Conservation (phyloP, 352 stramenopile species). For the Pythium phragmitis region DNA sequence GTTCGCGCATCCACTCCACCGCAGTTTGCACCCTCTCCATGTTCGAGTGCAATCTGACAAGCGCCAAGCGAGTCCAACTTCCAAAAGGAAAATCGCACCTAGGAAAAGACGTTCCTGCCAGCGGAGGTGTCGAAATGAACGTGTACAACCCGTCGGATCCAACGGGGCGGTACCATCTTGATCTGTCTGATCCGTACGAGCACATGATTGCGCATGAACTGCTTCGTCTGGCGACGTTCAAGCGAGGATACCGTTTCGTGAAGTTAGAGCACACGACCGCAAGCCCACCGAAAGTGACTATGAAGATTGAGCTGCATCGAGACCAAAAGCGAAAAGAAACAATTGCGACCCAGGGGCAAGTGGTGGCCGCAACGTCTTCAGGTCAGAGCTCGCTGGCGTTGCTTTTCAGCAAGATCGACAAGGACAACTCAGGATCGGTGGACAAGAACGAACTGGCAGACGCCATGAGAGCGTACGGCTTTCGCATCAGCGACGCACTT, state of each 20-base stretch:
- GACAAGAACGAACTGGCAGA: conserved; percentile 40
- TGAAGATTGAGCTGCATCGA: conserved; percentile 34
- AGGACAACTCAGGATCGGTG: conserved; percentile 44
- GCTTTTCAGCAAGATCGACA: conserved; percentile 51
- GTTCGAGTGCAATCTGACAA: conserved; percentile 49
- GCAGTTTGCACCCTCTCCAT: conserved; percentile 48
- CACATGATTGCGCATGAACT: conserved; percentile 72
- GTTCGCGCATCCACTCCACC: conserved; percentile 26
- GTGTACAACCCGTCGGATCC: conserved; percentile 64
- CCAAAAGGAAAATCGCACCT: not conserved
- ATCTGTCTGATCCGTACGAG: conserved; percentile 73
- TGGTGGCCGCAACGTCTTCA: not conserved
- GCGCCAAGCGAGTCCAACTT: conserved; percentile 5
- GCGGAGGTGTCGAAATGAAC: conserved; percentile 18
- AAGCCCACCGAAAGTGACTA: conserved; percentile 16
- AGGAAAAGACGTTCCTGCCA: not conserved
- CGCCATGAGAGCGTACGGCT: conserved; percentile 35
- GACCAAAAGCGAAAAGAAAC: conserved; percentile 6
- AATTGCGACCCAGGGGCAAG: not conserved
- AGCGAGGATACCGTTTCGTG: conserved; percentile 48
- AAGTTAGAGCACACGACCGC: conserved; percentile 45
- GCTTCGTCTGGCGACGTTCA: conserved; percentile 57
- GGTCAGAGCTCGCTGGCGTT: conserved; percentile 25
- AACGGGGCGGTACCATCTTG: conserved; percentile 51
- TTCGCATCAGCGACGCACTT: conserved; percentile 37